Base-by-base conservation (phyloP, 495 filamentous ascomycete genomes). In the Cryomyces antarcticus region DNA sequence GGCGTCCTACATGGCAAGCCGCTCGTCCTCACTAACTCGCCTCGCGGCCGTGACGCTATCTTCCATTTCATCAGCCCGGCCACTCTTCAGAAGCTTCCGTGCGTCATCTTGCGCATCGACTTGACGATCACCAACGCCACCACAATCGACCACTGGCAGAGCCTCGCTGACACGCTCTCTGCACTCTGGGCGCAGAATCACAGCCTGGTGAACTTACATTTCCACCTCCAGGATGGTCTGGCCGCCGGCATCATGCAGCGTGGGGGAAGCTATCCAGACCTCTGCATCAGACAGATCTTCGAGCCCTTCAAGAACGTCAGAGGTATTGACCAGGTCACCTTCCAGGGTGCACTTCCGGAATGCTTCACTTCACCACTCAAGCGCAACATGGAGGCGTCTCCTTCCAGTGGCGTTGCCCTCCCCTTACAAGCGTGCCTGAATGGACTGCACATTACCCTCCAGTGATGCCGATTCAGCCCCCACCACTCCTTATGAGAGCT, bases 291-390 rank as follows among this genome's bases (percentile, higher is more conserved):
- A 30, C 9, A 5, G 6, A 37, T 10, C 29, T 37, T 50, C 17
- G 12, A 30, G n/a, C n/a, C 13, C 5, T 33, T 50, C 34, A 41
- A 28, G 38, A 43, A 29, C 1, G 34, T 50, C n/a, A 33, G 34
- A 9, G 44, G 48, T 6, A 28, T 50, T 7, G 13, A 33, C 7
- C 3, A 9, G 7, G 48, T 50, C 29, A 30, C 5, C 6, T 43
- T 50, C 40, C 17, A 5, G 11, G 48, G 48, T 31, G 44, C 43
- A 30, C 37, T 50, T 30, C 48, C 48, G 13, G 37, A 9, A 10
- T 38, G 36, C 44, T 50, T 46, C 29, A 43, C 48, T 9, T 10
- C 7, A 41, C 44, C 48, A 10, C 28, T 47, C 34, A 24, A 9
- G 34, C 7, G 43, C 39, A 42, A 34, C 31, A 46, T 50, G 44